Evolutionary conservation across 306 rosid genomes (phyloP).

Genomic region (barrel medic (Medicago truncatula)): DNA sequence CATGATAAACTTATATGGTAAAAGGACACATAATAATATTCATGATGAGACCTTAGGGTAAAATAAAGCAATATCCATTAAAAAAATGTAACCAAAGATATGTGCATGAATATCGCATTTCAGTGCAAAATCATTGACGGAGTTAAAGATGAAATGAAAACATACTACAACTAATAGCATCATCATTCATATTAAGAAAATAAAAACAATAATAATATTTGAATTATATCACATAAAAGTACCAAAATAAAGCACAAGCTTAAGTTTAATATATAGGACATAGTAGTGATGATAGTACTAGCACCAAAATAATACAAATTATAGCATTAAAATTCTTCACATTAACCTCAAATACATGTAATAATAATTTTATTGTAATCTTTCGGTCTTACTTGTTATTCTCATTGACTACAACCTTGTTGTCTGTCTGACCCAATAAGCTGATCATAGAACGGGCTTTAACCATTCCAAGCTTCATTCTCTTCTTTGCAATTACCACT

Average conservation of each 20-base stretch:
- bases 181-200: slow-evolving; percentile 14
- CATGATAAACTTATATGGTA: background rate
- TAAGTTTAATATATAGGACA: slow-evolving; percentile 13
- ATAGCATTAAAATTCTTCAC: background rate
- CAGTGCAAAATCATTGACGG: too few species aligned
- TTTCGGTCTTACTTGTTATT: slow-evolving; percentile 41
- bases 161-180: background rate
- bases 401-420: slow-evolving; percentile 22
- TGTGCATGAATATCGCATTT: background rate
- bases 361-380: background rate
- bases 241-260: slow-evolving; percentile 20
- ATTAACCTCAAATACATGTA: slow-evolving; percentile 29
- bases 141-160: background rate
- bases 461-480: slow-evolving; percentile 74
- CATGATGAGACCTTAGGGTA: slow-evolving; percentile 15
- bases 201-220: background rate
- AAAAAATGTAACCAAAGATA: slow-evolving; percentile 24
- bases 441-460: slow-evolving; percentile 91
- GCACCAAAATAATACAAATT: slow-evolving; percentile 41
- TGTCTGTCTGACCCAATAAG: slow-evolving; percentile 74
- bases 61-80: slow-evolving; percentile 21
- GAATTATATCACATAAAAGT: too few species aligned
- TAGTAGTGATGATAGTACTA: slow-evolving; percentile 2
- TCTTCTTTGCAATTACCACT: slow-evolving; percentile 38
- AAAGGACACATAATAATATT: background rate